Evolutionary conservation across 768 basidiomycete genomes (phyloP).

Genomic region (Hygrocybe coccinea): DNA sequence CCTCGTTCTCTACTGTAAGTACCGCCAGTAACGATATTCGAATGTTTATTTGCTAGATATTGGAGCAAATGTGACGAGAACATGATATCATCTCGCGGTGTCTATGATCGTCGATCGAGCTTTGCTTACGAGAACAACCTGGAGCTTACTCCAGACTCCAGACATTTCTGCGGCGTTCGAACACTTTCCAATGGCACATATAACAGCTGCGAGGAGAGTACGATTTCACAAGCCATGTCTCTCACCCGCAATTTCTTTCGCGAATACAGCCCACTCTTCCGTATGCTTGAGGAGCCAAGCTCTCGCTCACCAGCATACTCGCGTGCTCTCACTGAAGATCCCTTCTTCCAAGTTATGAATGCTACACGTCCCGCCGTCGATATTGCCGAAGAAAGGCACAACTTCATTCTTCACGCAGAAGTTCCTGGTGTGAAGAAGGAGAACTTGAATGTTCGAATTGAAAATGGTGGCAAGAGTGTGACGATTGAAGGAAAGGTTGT

Average conservation of each 20-base stretch:
- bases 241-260: constrained; percentile 58
- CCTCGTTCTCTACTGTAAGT: too few species aligned
- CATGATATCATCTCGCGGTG: too few species aligned
- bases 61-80: too few species aligned
- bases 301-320: constrained; percentile 31
- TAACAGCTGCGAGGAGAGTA: too few species aligned
- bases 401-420: constrained; percentile 70
- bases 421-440: constrained; percentile 77
- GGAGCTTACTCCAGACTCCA: too few species aligned
- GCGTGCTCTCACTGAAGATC: constrained; percentile 45
- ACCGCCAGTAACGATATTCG: too few species aligned
- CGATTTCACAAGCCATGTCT: too few species aligned
- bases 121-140: too few species aligned
- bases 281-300: constrained; percentile 70
- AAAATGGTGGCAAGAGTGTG: constrained; percentile 63
- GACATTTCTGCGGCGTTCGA: too few species aligned
- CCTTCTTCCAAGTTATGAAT: constrained; percentile 36
- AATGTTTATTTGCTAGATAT: not conserved
- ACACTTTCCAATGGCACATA: too few species aligned
- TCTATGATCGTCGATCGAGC: too few species aligned
- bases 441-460: constrained; percentile 64
- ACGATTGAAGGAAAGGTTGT: constrained; percentile 67
- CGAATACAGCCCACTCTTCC: constrained; percentile 72
- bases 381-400: constrained; percentile 57
- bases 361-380: constrained; percentile 57